A percentile compares a stretch with the other conserved stretches of the same genome.
Evolutionary conservation across 768 basidiomycete genomes (phyloP).

Genomic region (Leccinum uliginosum): DNA sequence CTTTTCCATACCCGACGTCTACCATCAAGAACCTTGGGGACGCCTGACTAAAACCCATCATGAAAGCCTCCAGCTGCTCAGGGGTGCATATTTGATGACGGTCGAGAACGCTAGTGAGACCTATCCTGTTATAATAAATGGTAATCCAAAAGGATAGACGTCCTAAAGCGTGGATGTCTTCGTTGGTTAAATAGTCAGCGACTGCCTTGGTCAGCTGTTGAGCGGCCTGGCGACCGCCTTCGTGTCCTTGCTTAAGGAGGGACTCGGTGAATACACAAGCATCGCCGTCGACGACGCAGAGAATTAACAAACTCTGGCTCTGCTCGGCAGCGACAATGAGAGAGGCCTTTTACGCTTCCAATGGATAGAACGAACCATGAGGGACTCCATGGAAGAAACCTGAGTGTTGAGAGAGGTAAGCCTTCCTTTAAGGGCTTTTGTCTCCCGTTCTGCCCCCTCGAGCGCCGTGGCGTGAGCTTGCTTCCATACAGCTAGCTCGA

Average conservation of each 20-base stretch:
- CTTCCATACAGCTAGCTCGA: conserved; percentile 68
- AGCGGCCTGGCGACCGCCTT: conserved; percentile 58
- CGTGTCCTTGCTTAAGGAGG: conserved; percentile 57
- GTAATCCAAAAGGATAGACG: conserved; percentile 74
- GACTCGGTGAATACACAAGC: conserved; percentile 60
- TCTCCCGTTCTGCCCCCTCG: conserved; percentile 60
- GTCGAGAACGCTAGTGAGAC: conserved; percentile 47
- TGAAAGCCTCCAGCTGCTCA: conserved; percentile 69
- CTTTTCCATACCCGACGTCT: conserved; percentile 64
- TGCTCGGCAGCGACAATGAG: conserved; percentile 24
- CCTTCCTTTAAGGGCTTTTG: conserved; percentile 64
- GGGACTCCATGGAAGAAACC: conserved; percentile 52
- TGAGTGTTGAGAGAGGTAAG: conserved; percentile 62
- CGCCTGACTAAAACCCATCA: conserved; percentile 67
- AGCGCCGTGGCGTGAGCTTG: conserved; percentile 61
- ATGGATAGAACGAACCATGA: conserved; percentile 32
- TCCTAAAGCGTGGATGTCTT: conserved; percentile 57
- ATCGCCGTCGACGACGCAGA: conserved; percentile 74
- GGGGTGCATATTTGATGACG: conserved; percentile 52
- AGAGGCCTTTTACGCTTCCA: neutral
- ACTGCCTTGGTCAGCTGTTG: conserved; percentile 65
- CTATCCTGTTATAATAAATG: conserved; percentile 63
- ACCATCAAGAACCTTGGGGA: conserved; percentile 67
- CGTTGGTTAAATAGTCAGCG: conserved; percentile 60
- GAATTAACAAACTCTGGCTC: conserved; percentile 64